phyloP scores from a whole-genome alignment of 1,139 yeast species.

The Yamadazyma diospyri region DNA sequence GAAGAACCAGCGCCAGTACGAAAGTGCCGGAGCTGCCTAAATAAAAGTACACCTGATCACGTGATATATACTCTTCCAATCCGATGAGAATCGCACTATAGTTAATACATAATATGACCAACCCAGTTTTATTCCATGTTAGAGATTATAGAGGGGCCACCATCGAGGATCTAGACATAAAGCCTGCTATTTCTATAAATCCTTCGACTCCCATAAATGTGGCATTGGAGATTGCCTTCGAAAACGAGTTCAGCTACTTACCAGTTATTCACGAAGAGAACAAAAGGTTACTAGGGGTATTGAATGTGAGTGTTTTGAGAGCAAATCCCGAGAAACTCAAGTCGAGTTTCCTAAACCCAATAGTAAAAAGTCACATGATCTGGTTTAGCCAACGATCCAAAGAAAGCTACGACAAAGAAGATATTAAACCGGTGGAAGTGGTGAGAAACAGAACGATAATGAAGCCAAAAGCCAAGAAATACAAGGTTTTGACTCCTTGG shows the following conservation, averaged over 20 bases:
- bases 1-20: conserved; percentile 20
- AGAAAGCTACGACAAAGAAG: conserved; percentile 25
- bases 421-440: conserved; percentile 13
- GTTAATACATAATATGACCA: conserved; percentile 3
- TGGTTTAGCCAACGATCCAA: conserved; percentile 43
- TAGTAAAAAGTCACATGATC: conserved; percentile 38
- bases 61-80: background rate
- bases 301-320: conserved; percentile 48
- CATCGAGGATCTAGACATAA: conserved; percentile 59
- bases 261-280: conserved; percentile 54
- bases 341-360: conserved; percentile 26
- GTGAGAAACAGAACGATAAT: conserved; percentile 22
- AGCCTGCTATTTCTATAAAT: conserved; percentile 56
- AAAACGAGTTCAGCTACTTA: conserved; percentile 53
- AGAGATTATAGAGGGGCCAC: conserved; percentile 52
- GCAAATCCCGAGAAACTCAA: conserved; percentile 19
- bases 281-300: conserved; percentile 52
- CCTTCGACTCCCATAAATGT: conserved; percentile 49
- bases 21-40: conserved; percentile 47
- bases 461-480: conserved; percentile 31
- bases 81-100: background rate
- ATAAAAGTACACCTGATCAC: no score
- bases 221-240: conserved; percentile 50
- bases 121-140: conserved; percentile 24
- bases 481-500: conserved; percentile 49